phyloP scores from a whole-genome alignment of 2,329 filamentous ascomycete species.

The Dendrostoma leiphaemia region DNA sequence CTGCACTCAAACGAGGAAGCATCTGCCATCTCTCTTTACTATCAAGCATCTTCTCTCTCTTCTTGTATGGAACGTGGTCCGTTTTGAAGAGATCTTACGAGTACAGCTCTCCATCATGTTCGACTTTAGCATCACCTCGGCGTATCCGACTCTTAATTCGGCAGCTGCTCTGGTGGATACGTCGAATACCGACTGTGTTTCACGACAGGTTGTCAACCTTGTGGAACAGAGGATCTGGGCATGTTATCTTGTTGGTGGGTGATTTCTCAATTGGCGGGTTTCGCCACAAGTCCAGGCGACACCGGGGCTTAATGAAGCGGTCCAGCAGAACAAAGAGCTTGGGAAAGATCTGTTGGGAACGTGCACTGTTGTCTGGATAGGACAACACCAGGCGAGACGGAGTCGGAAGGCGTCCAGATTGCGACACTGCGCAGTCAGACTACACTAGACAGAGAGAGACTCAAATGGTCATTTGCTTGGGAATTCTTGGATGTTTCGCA shows the following conservation, averaged over 20 bases:
- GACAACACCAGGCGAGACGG: not conserved
- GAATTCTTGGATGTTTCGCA: not conserved
- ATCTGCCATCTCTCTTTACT: conserved; percentile 6
- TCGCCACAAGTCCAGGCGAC: too few species aligned
- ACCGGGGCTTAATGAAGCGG: too few species aligned
- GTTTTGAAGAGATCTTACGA: not conserved
- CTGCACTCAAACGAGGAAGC: not conserved
- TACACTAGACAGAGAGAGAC: not conserved
- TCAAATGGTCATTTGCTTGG: not conserved
- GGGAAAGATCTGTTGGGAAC: not conserved
- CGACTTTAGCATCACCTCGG: conserved; percentile 2
- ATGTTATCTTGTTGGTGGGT: too few species aligned
- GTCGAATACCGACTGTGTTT: not conserved
- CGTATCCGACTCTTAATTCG: not conserved
- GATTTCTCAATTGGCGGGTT: too few species aligned
- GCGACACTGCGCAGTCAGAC: not conserved
- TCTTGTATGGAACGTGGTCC: not conserved
- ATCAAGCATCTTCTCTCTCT: conserved; percentile 2
- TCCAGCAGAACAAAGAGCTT: not conserved
- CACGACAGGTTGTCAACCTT: not conserved
- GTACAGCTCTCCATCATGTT: not conserved
- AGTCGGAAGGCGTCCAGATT: not conserved
- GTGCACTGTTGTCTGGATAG: not conserved
- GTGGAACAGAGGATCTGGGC: not conserved
- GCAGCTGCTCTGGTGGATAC: not conserved